Base-by-base conservation (phyloP, 768 basidiomycete species). In the Leccinum sublutescens region DNA sequence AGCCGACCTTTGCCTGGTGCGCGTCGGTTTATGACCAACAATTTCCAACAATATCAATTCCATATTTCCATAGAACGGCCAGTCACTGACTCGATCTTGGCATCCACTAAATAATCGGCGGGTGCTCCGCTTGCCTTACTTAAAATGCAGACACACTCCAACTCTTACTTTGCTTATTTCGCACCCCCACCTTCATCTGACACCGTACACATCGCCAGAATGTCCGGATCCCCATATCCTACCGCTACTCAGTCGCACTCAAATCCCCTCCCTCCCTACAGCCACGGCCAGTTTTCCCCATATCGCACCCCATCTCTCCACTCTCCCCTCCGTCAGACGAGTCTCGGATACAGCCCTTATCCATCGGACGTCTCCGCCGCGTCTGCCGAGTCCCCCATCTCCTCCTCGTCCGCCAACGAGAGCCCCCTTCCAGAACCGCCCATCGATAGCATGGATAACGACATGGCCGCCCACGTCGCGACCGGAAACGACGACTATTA, bases 351-450 rank as follows among this genome's bases (percentile, higher is more conserved):
- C 54, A 78, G 73, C 56, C 75, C 78, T 29, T 74, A 77, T 56
- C 72, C 75, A 54, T 73, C 78, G 0, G 68, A 72, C 58, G 69
- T 68, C 60, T 77, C 78, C 19, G 70, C 68, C 1, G 65, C 76
- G 4, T 73, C 73, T 15, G 62, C 72, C 1, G 71, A 73, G 51
- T 79, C 79, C 3, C 78, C 78, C 29, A 70, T 75, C 56, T 79
- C 79, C 7, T 75, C 76, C 5, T 71, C 71, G 12, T 78, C 78
- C 4, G 70, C 70, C 53, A 74, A 75, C 62, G 74, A 69, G 64
- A 78, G 77, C 47, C 78, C 77, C 14, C 68, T 77, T 19, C 74
- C 78, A 0, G 78, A 78, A 14, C 68, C 72, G 5, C 66, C 67
- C 61, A 61, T 76, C 60, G 76, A 78, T 55, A 67, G 11, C 17